These are phyloP conservation scores for Paratinospora sagittata DNA, from an alignment of 164 flowering plant genomes.

Conservation along the genomic window DNA sequence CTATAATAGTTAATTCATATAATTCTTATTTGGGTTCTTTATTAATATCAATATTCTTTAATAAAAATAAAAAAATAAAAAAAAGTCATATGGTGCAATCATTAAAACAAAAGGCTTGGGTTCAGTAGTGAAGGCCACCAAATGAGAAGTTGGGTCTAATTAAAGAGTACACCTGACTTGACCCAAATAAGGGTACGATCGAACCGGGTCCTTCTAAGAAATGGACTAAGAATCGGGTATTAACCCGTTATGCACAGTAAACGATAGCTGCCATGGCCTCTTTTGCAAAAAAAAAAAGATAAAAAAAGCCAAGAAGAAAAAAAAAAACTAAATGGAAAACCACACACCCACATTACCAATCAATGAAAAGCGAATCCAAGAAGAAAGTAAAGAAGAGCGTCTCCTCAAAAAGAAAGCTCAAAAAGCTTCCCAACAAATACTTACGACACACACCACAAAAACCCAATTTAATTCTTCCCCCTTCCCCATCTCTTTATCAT, in stretches of 20 bases:
- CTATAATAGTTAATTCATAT: too few species aligned
- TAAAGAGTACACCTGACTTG: neutral
- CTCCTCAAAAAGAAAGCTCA: slow-evolving; percentile 10
- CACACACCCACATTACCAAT: neutral
- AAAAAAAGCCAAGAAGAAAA: neutral
- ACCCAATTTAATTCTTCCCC: neutral
- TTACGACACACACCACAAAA: slow-evolving; percentile 6
- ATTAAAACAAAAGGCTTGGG: neutral
- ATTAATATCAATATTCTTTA: too few species aligned
- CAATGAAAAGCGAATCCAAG: slow-evolving; percentile 12
- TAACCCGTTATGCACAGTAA: neutral
- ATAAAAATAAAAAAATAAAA: too few species aligned
- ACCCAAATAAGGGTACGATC: neutral
- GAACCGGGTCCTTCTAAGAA: neutral
- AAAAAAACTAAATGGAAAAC: neutral
- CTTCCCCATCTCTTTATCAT: neutral
- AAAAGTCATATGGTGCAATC: neutral
- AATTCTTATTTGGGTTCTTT: too few species aligned
- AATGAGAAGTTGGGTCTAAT: too few species aligned
- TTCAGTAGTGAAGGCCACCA: neutral
- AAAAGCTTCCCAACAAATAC: slow-evolving; percentile 15
- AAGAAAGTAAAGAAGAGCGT: slow-evolving; percentile 9
- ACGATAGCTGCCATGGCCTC: neutral
- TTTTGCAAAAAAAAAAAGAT: neutral
- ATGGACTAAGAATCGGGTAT: neutral